A percentile compares a stretch with the other conserved stretches of the same genome.
Conservation (phyloP, 768 basidiomycete species). For the Boletus insuetus region DNA sequence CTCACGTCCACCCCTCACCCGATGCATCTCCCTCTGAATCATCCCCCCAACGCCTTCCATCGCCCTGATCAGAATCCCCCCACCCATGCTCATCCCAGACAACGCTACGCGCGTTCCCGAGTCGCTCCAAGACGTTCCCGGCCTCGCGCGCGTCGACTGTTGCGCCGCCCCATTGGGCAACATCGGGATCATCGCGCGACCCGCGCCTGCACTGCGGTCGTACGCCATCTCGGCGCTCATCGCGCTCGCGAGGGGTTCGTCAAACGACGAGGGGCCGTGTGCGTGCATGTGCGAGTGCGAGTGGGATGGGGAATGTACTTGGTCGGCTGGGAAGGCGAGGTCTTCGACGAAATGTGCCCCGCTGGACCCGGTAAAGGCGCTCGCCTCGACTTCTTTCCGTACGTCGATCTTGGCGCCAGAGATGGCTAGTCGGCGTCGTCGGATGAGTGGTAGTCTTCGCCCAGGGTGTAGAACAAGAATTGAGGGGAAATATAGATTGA, state of each 20-base stretch:
- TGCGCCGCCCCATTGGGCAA: conserved; percentile 64
- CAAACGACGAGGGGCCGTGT: conserved; percentile 49
- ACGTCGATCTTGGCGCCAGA: conserved; percentile 62
- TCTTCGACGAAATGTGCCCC: conserved; percentile 26
- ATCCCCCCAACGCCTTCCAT: conserved; percentile 58
- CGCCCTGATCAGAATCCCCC: conserved; percentile 51
- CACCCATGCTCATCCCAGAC: conserved; percentile 16
- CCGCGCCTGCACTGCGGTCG: conserved; percentile 34
- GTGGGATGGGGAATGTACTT: not conserved
- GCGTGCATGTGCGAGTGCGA: conserved; percentile 34
- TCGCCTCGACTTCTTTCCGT: conserved; percentile 67
- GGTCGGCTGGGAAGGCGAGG: conserved; percentile 9
- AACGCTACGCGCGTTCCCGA: conserved; percentile 12
- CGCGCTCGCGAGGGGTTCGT: conserved; percentile 76
- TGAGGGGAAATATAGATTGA: conserved; percentile 84
- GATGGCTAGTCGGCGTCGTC: conserved; percentile 58
- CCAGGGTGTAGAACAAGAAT: conserved; percentile 74
- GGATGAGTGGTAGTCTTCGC: conserved; percentile 77
- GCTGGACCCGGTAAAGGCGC: conserved; percentile 39
- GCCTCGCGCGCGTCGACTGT: conserved; percentile 3
- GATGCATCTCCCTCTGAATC: conserved; percentile 50
- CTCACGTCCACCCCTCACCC: conserved; percentile 10
- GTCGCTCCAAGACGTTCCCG: conserved; percentile 13
- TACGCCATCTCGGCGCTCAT: conserved; percentile 62
- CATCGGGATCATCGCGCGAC: conserved; percentile 59